phyloP scores from a whole-genome alignment of 2,329 filamentous ascomycete species.

The Fusarium concolor region DNA sequence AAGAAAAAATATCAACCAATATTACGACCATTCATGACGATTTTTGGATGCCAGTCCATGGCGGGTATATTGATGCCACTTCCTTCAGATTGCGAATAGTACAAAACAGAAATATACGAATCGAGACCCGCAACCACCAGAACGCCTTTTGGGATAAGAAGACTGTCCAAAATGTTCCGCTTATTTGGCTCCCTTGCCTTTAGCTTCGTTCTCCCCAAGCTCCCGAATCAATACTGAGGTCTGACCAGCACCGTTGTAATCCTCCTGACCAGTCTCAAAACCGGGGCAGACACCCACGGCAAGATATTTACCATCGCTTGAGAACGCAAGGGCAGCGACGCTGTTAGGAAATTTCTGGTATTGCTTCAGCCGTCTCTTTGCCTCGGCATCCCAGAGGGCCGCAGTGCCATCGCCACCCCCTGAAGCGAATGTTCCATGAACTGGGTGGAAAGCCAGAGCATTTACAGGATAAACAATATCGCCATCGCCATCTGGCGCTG shows the following conservation, averaged over 20 bases:
- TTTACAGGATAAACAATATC: constrained; percentile 95
- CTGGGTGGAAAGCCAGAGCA: constrained; percentile 86
- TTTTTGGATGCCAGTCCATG: constrained; percentile 29
- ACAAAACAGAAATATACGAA: constrained; percentile 40
- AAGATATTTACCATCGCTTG: constrained; percentile 78
- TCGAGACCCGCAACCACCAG: constrained; percentile 41
- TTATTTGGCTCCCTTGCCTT: constrained; percentile 81
- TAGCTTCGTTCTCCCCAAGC: constrained; percentile 87
- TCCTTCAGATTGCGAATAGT: constrained; percentile 36
- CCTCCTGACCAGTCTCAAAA: constrained; percentile 88
- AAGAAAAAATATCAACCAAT: neutral
- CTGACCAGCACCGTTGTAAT: constrained; percentile 77
- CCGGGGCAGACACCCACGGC: constrained; percentile 86
- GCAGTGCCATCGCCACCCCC: constrained; percentile 92
- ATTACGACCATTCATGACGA: neutral
- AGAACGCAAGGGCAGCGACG: constrained; percentile 82
- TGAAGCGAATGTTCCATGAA: constrained; percentile 86
- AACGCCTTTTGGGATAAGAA: constrained; percentile 49
- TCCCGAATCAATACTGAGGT: constrained; percentile 85
- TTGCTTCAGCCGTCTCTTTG: constrained; percentile 88
- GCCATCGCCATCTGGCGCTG: constrained; percentile 69
- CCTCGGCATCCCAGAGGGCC: constrained; percentile 91
- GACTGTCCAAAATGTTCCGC: constrained; percentile 14
- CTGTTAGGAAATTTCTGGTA: constrained; percentile 87
- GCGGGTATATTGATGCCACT: constrained; percentile 50